Evolutionary conservation across 2,329 filamentous ascomycete genomes (phyloP).

Genomic region (Tolypocladium album): DNA sequence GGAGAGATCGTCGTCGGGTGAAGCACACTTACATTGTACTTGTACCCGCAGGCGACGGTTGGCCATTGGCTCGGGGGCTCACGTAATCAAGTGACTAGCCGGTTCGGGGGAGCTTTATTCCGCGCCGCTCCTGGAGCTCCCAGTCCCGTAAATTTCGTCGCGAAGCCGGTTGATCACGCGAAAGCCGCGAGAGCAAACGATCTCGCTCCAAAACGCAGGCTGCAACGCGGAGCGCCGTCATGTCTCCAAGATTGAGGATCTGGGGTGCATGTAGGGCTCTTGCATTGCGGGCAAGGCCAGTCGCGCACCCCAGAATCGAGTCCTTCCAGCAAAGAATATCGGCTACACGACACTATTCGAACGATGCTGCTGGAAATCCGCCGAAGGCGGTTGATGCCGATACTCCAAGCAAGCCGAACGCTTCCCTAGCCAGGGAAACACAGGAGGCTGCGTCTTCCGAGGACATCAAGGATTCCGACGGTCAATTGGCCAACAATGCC

Average conservation of each 20-base stretch:
- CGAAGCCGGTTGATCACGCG: background rate
- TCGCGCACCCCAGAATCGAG: conserved; percentile 11
- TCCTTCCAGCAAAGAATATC: conserved; percentile 11
- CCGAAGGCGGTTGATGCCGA: conserved; percentile 9
- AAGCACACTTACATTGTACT: background rate
- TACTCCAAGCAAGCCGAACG: conserved; percentile 3
- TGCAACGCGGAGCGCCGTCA: conserved; percentile 11
- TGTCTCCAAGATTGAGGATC: conserved; percentile 21
- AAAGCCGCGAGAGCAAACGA: background rate
- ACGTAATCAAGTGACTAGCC: background rate
- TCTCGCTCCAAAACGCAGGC: background rate
- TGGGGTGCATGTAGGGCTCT: conserved; percentile 24
- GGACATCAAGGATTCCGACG: background rate
- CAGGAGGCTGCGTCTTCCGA: background rate
- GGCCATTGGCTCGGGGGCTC: background rate
- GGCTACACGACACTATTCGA: conserved; percentile 18
- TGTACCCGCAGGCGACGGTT: background rate
- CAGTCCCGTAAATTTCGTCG: conserved; percentile 7
- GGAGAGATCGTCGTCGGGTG: background rate
- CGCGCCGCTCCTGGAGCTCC: conserved; percentile 2
- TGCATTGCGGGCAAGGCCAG: conserved; percentile 16
- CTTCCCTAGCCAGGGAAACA: background rate
- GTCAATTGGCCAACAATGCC: background rate
- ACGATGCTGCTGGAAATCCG: conserved; percentile 17
- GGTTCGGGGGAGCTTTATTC: conserved; percentile 8